Evolutionary conservation across 257 asterid genomes (phyloP), one percentile per base, ranked within the genome.

Genomic region (Vinca minor): DNA sequence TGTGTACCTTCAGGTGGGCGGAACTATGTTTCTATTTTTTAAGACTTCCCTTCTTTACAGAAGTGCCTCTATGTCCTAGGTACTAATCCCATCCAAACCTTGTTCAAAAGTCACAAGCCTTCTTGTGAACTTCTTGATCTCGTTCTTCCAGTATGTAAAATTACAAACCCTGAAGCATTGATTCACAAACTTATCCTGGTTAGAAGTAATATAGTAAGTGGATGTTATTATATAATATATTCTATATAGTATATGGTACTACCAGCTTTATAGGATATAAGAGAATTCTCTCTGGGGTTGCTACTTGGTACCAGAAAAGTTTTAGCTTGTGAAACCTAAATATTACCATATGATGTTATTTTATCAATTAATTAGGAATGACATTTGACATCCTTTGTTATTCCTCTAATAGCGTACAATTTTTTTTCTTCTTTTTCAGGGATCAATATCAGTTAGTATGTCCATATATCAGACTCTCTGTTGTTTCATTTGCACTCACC

Each of bases 361-460:
- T n/a, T n/a, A n/a, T n/a, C n/a, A n/a, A n/a, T n/a, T n/a, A n/a
- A n/a, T n/a, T n/a, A n/a, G n/a, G n/a, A n/a, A n/a, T n/a, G n/a
- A n/a, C 29, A 29, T 14, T 13, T 44, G 0, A 38, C 8, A 8
- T 52, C 58, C 3, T 52, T 18, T n/a, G n/a, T n/a, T 29, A 6
- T 2, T 54, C 36, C 15, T 25, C 42, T 55, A 36, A 31, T 62
- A 54, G 45, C 71, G 46, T 45, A 18, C 20, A 36, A 25, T 18
- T 8, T 42, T 63, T 77, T 28, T n/a, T n/a, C n/a, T n/a, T 69
- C 23, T 39, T 58, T 68, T 73, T 50, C 84, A 93, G 99, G 99
- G 99, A 80, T 83, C 99, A 20, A 64, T 93, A 77, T 80, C 99
- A 59, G 95, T 93, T 68, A 89, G 99, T 73, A 84, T 93, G 97